Percentiles rank a stretch among this genome's conserved stretches.
These are phyloP conservation scores for Lecanicillium sp. DNA, from an alignment of 2,329 filamentous ascomycete genomes.

Conservation along the genomic window DNA sequence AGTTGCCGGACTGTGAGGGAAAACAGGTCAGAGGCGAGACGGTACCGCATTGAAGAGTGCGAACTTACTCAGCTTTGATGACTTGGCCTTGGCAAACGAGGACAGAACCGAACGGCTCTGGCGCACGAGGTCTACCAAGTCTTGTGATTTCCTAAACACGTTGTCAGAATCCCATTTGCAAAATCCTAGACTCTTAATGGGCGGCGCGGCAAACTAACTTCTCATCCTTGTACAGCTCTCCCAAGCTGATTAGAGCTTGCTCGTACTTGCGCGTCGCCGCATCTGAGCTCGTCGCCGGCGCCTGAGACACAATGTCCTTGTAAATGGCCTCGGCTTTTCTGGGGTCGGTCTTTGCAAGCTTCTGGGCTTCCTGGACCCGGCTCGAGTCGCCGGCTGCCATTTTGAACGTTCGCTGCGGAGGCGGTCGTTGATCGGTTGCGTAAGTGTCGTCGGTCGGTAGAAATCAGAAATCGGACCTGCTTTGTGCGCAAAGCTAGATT, in stretches of 20 bases:
- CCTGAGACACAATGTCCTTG: conserved; percentile 81
- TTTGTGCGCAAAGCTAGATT: background rate
- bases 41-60: background rate
- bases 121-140: conserved; percentile 83
- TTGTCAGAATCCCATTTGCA: conserved; percentile 23
- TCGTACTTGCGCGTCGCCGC: conserved; percentile 88
- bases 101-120: conserved; percentile 87
- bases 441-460: conserved; percentile 12
- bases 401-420: conserved; percentile 12
- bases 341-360: conserved; percentile 73
- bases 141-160: conserved; percentile 61
- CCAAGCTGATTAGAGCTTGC: conserved; percentile 77
- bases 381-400: conserved; percentile 56
- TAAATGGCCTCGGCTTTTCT: conserved; percentile 80
- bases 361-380: conserved; percentile 82
- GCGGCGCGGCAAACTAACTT: conserved; percentile 48
- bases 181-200: too few relatives aligned
- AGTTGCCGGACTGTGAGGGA: conserved; percentile 76
- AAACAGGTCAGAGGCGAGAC: background rate
- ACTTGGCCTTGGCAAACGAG: conserved; percentile 98
- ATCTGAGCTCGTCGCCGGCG: conserved; percentile 76
- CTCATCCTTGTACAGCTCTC: conserved; percentile 87
- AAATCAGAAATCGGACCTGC: background rate
- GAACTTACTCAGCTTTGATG: conserved; percentile 82
- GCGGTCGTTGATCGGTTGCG: conserved; percentile 9